A percentile compares a stretch with the other conserved stretches of the same genome.
phyloP scores from a whole-genome alignment of 345 rosid species.

The Raphanus raphanistrum region DNA sequence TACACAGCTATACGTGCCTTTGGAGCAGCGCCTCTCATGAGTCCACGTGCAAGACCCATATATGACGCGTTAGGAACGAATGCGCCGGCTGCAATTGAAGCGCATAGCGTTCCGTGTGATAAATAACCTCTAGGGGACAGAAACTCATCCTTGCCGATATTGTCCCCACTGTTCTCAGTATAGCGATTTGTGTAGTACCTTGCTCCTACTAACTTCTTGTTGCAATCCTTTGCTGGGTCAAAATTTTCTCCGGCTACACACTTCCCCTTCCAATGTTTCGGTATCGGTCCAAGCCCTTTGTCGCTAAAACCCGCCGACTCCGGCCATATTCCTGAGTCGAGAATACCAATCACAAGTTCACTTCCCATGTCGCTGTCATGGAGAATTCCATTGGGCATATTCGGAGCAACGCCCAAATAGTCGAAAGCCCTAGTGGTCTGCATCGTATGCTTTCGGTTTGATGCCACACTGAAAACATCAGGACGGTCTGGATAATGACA shows the following conservation, averaged over 20 bases:
- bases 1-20: slow-evolving; percentile 47
- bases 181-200: slow-evolving; percentile 40
- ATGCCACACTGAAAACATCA: slow-evolving; percentile 14
- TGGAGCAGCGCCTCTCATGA: slow-evolving; percentile 49
- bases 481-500: slow-evolving; percentile 23
- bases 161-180: accelerated
- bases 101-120: slow-evolving; percentile 30
- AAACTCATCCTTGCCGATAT: slow-evolving; percentile 13
- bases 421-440: slow-evolving; percentile 8
- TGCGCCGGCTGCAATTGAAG: slow-evolving; percentile 39
- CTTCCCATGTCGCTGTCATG: slow-evolving; percentile 30
- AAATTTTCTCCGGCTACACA: slow-evolving; percentile 44
- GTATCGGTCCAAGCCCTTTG: slow-evolving; percentile 46
- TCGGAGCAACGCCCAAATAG: slow-evolving; percentile 13
- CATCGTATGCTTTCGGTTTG: slow-evolving; percentile 1
- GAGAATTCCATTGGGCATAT: slow-evolving; percentile 14
- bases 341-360: slow-evolving; percentile 14
- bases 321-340: slow-evolving; percentile 46
- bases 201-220: slow-evolving; percentile 43
- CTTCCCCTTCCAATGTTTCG: slow-evolving; percentile 45
- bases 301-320: slow-evolving; percentile 41
- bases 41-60: slow-evolving; percentile 39
- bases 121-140: slow-evolving; percentile 35
- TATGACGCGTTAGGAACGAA: slow-evolving; percentile 36
- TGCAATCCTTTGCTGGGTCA: slow-evolving; percentile 39